Evolutionary conservation across 2,329 filamentous ascomycete genomes (phyloP).

Genomic region (Xylariaceae sp.): DNA sequence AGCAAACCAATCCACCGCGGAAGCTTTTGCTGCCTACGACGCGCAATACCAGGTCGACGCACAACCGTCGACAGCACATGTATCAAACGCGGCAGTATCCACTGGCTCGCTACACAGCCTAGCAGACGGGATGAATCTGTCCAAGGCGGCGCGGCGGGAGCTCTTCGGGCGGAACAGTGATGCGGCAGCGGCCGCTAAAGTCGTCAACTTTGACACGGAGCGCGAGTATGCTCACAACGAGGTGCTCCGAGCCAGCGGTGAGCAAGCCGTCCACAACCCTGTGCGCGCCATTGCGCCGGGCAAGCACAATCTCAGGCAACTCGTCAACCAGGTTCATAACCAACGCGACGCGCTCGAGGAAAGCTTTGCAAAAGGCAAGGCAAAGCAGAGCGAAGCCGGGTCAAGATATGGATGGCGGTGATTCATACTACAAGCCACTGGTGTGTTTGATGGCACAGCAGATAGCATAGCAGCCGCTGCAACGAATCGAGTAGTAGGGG

Average conservation of each 20-base stretch:
- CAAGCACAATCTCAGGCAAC: slow-evolving; percentile 84
- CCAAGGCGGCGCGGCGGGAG: slow-evolving; percentile 71
- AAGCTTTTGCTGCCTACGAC: slow-evolving; percentile 34
- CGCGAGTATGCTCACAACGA: slow-evolving; percentile 84
- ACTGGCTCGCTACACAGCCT: slow-evolving; percentile 62
- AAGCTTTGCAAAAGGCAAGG: slow-evolving; percentile 77
- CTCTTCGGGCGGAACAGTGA: slow-evolving; percentile 69
- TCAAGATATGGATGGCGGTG: slow-evolving; percentile 75
- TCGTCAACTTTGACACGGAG: slow-evolving; percentile 87
- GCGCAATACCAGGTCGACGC: slow-evolving; percentile 21
- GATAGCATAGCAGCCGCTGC: too few relatives aligned
- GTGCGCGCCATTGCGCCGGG: slow-evolving; percentile 78
- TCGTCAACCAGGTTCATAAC: slow-evolving; percentile 76
- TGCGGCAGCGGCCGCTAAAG: slow-evolving; percentile 44
- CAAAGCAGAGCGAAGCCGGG: slow-evolving; percentile 77
- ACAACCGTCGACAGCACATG: slow-evolving; percentile 21
- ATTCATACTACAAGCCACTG: slow-evolving; percentile 4
- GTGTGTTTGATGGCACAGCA: too few relatives aligned
- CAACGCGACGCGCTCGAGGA: slow-evolving; percentile 89
- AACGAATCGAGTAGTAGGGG: too few relatives aligned
- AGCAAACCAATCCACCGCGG: slow-evolving; percentile 19
- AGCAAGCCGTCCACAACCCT: slow-evolving; percentile 73
- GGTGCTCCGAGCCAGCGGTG: slow-evolving; percentile 63
- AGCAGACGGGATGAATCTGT: slow-evolving; percentile 74
- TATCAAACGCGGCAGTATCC: slow-evolving; percentile 22